These are phyloP conservation scores for Lachnellula hyalina DNA, from an alignment of 2,329 filamentous ascomycete species.

Conservation along the genomic window DNA sequence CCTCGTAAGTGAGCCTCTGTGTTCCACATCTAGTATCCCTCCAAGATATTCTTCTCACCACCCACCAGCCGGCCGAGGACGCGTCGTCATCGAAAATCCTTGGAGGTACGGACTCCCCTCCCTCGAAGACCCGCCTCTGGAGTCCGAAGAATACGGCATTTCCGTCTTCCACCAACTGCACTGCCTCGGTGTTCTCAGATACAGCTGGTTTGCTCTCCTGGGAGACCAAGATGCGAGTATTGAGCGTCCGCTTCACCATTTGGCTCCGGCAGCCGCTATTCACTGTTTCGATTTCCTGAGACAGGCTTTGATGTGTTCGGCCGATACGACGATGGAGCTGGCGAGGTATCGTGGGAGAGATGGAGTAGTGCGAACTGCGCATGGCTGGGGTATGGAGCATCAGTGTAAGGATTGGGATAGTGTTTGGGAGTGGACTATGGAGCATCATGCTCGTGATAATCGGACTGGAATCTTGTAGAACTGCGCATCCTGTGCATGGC, in stretches of 20 bases:
- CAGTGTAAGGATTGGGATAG: not conserved
- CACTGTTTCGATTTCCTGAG: conserved; percentile 16
- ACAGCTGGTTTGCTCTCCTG: not conserved
- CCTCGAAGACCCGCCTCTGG: not conserved
- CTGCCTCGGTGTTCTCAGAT: not conserved
- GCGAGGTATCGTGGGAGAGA: not conserved
- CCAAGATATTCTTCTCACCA: not conserved
- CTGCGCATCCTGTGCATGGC: no score
- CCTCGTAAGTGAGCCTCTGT: not conserved
- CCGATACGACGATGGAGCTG: conserved; percentile 8
- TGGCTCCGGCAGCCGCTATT: not conserved
- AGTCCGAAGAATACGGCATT: not conserved
- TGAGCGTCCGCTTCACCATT: not conserved
- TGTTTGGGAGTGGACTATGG: not conserved
- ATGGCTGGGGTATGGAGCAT: not conserved
- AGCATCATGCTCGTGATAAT: not conserved
- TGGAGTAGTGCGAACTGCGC: not conserved
- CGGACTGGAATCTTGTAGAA: not conserved
- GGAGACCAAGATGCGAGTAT: not conserved
- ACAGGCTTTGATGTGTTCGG: conserved; percentile 13
- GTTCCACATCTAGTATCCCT: not conserved
- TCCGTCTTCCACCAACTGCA: not conserved
- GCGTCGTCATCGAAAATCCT: not conserved
- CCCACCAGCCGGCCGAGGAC: not conserved
- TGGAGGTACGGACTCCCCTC: not conserved